Evolutionary conservation across 1,284 basidiomycete species (phyloP), one percentile per base, ranked within the genome.

Genomic region (Sanghuangporus sanghuang): DNA sequence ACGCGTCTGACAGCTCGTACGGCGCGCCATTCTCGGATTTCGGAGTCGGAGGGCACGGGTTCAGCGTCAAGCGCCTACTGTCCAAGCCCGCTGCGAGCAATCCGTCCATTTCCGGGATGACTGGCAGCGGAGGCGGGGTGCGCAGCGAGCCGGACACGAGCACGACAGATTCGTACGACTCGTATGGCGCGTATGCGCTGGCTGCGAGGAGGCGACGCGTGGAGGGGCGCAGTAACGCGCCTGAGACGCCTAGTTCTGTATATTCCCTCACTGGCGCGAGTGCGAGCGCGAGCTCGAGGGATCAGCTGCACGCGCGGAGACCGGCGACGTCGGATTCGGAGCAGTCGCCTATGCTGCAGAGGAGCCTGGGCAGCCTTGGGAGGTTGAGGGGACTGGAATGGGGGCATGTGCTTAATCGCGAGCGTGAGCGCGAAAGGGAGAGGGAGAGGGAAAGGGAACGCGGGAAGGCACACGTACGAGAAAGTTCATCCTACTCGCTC

Each of bases 31-130:
- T 62, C 36, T 42, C 62, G 16, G 40, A 46, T 9, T 40, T 50
- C 21, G 59, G 53, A 5, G 35, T 72, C 7, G 44, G 44, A 27
- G 27, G 27, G 27, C 27, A 27, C 14, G 72, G 72, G 50, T 69
- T 77, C 7, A 75, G 76, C 61, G 68, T 78, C 60, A 78, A 77
- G 64, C 72, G 77, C 18, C 72, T 78, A 6, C 70, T 78, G 59
- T 76, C 75, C 67, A 77, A 77, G 63, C 76, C 77, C 1, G 75
- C 76, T 35, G 59, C 59, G 32, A 40, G 39, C 11, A 46, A 6
- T 46, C 16, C 44, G 21, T 16, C 44, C 27, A 27, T 27, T 27
- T 27, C 27, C 3, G 27, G 27, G 27, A 27, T 27, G 27, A 27
- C 27, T 27, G 35, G 36, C 6, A 44, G 39, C 2, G 36, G 55